Evolutionary conservation across 352 stramenopile species (phyloP).

Genomic region (Globisporangium spinosum): DNA sequence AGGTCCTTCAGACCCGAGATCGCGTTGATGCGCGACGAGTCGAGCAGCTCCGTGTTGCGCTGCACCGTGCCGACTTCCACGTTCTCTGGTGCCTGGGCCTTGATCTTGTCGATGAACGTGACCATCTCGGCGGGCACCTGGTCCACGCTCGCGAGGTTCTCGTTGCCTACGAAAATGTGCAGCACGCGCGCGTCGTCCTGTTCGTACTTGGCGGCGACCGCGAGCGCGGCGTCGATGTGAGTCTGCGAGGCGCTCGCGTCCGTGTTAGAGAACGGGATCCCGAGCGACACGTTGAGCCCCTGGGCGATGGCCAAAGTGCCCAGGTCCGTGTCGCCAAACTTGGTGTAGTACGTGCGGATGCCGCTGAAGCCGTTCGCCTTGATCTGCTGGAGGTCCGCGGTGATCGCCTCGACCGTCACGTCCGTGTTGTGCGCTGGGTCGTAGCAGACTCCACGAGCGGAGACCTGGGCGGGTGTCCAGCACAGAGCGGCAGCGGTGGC

Average conservation of each 20-base stretch:
- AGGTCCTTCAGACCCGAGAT: conserved; percentile 39
- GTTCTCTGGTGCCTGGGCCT: conserved; percentile 24
- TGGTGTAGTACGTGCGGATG: conserved; percentile 54
- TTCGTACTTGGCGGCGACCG: conserved; percentile 23
- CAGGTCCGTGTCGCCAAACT: conserved; percentile 34
- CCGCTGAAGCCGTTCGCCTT: conserved; percentile 38
- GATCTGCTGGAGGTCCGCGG: conserved; percentile 40
- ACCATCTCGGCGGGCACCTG: conserved; percentile 36
- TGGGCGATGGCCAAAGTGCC: conserved; percentile 37
- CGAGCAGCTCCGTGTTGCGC: conserved; percentile 48
- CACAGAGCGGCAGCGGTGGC: not conserved
- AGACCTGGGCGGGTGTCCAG: conserved; percentile 3
- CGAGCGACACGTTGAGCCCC: conserved; percentile 44
- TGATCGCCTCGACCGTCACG: conserved; percentile 38
- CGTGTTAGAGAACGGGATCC: conserved; percentile 42
- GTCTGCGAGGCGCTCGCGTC: conserved; percentile 26
- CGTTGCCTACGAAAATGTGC: conserved; percentile 61
- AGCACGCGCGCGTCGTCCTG: conserved; percentile 33
- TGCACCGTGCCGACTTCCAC: conserved; percentile 42
- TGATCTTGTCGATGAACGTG: conserved; percentile 38
- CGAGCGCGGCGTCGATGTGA: conserved; percentile 36
- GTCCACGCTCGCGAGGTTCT: conserved; percentile 39
- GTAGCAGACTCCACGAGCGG: conserved; percentile 41
- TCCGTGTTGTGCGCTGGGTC: conserved; percentile 34
- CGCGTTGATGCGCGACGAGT: conserved; percentile 30